These are phyloP conservation scores for Fagus sylvatica DNA, from an alignment of 306 rosid species.

Conservation along the genomic window DNA sequence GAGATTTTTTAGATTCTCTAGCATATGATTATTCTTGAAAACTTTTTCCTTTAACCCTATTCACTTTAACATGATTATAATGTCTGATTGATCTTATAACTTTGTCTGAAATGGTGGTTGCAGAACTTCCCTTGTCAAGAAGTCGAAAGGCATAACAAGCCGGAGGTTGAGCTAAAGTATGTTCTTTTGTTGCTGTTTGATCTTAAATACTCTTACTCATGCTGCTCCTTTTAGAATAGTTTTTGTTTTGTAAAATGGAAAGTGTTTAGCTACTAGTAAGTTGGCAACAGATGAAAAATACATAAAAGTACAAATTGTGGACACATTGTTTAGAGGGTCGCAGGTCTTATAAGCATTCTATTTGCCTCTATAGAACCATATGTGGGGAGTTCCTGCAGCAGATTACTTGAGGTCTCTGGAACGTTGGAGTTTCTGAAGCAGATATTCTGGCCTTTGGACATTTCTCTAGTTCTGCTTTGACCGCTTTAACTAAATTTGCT, in stretches of 20 bases:
- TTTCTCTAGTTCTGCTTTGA: background rate
- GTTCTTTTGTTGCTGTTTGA: constrained; percentile 13
- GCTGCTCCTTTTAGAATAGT: background rate
- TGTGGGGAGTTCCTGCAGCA: background rate
- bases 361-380: background rate
- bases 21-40: background rate
- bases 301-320: background rate
- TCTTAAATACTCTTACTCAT: constrained; percentile 8
- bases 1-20: too few relatives aligned
- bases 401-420: background rate
- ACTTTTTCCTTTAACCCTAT: background rate
- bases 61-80: background rate
- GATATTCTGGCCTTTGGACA: background rate
- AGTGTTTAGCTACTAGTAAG: background rate
- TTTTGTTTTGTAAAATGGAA: background rate
- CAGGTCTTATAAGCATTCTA: background rate
- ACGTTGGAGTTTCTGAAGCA: background rate
- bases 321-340: too few relatives aligned
- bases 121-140: constrained; percentile 99
- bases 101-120: constrained; percentile 8
- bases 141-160: constrained; percentile 99
- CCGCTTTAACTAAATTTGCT: background rate
- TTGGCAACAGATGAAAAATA: background rate
- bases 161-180: constrained; percentile 93
- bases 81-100: background rate